Base-by-base conservation (phyloP, 495 filamentous ascomycete species). In the Hyaloscypha finlandica region DNA sequence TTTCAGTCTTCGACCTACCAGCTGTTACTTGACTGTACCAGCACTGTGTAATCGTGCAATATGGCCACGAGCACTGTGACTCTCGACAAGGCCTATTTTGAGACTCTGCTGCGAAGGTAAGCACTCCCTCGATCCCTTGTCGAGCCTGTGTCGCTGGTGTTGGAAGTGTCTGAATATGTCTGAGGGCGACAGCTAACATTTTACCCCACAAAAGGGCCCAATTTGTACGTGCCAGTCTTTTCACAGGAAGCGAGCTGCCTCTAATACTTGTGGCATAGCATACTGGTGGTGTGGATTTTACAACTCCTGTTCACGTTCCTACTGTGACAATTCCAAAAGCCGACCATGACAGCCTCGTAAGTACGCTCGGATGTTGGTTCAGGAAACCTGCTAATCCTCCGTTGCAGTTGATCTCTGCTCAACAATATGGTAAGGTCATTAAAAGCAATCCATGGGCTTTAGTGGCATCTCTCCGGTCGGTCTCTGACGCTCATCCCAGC, bases 311-410 rank as follows among this genome's bases (percentile, higher is more conserved):
- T 8, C 45, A 76, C 64, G 63, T 79, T 22, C 75, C 75, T 32
- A 80, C 76, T 57, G 83, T 87, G 45, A 83, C 77, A 25, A 84
- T 88, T 59, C 78, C 81, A 22, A 84, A 81, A 63, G 72, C 76
- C 20, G 83, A 88, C 72, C 83, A 88, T 75, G 81, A 87, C 48
- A 75, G 76, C 70, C 76, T 88, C 61, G 85, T 87, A 68, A 76
- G 82, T 73, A 16, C n/a, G 4, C 20, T 8, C 12, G n/a, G 32
- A 32, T 37, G 30, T 30, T 59, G 56, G 33, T 32, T 33, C n/a
- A 48, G 37, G 20, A n/a, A n/a, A 32, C 35, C n/a, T 33, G 58
- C 64, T 69, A 54, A 53, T 65, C 32, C 29, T 48, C 35, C 55
- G 35, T 25, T 32, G 1, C 66, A 71, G 75, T 65, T 69, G 42